Evolutionary conservation across 768 basidiomycete genomes (phyloP), one percentile per base, ranked within the genome.

Genomic region (Auriscalpium microsporum): DNA sequence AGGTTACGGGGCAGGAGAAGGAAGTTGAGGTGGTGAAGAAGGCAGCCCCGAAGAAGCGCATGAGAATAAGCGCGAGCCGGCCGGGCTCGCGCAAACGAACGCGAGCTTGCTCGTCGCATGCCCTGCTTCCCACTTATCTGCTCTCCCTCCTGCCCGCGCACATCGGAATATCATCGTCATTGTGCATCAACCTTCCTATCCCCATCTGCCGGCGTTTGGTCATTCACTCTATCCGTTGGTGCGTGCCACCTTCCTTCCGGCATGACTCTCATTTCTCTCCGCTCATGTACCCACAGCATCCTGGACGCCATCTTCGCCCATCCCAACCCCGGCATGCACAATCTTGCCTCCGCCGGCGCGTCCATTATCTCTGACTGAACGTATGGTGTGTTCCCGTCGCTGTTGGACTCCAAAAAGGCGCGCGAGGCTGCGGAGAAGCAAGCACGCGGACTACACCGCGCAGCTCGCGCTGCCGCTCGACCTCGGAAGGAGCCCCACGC

Each of bases 181-280:
- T n/a, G n/a, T n/a, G n/a, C n/a, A n/a, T n/a, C n/a, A n/a, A n/a
- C n/a, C n/a, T n/a, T n/a, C n/a, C n/a, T n/a, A n/a, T n/a, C n/a
- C n/a, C n/a, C 21, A 21, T 21, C 21, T 21, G 21, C 21, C 21
- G 2, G 21, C 3, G 21, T 21, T 21, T 21, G 21, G 21, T 93
- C 59, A 85, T 91, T 57, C 83, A 84, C 67, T 92, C 90, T 57
- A 72, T 92, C 63, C 82, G 84, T 64, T 80, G 85, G 85, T 83
- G 66, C 59, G 75, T 69, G 45, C 55, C 53, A 21, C 21, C 21
- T 44, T 10, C n/a, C 21, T 52, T 55, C 21, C 49, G 55, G 35
- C 33, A 56, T 28, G 21, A 21, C 21, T 21, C 21, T 21, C 64
- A 23, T 34, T 33, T 14, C 3, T 35, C 45, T 45, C 19, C 48